Percentiles rank a stretch among this genome's conserved stretches.
These are phyloP conservation scores for Neurospora sp. DNA, from an alignment of 2,329 filamentous ascomycete species.

Conservation along the genomic window DNA sequence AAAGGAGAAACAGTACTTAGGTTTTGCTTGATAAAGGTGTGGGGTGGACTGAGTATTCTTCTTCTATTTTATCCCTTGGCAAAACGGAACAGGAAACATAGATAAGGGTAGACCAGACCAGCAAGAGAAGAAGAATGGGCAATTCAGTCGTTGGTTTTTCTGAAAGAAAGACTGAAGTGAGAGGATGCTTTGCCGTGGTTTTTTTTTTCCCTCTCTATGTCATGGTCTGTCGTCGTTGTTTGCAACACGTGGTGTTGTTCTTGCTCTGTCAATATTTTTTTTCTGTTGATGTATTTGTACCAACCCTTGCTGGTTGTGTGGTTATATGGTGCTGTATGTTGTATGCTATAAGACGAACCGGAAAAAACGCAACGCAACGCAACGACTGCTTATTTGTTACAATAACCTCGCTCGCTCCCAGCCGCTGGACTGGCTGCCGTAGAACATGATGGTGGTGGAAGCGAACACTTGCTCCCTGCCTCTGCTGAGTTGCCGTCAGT, in stretches of 20 bases:
- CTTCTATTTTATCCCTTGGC: background rate
- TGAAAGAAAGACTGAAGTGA: background rate
- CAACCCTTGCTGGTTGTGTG: background rate
- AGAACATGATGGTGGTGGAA: background rate
- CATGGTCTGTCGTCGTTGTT: background rate
- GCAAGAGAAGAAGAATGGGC: background rate
- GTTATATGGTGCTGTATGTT: background rate
- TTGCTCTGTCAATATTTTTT: background rate
- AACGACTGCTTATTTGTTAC: background rate
- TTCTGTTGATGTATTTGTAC: background rate
- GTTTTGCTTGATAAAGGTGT: background rate
- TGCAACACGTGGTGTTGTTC: too few species aligned
- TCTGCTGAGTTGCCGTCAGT: background rate
- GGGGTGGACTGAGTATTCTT: background rate
- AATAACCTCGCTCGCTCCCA: background rate
- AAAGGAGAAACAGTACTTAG: background rate
- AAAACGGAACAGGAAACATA: background rate
- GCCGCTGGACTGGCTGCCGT: background rate
- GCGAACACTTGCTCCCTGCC: background rate
- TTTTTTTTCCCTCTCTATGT: too few species aligned
- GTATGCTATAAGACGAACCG: background rate
- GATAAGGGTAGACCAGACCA: background rate
- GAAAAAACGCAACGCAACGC: background rate
- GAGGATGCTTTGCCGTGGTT: background rate
- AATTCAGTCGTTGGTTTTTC: background rate